phyloP scores from a whole-genome alignment of 768 basidiomycete genomes.

The Mycena haematopus region DNA sequence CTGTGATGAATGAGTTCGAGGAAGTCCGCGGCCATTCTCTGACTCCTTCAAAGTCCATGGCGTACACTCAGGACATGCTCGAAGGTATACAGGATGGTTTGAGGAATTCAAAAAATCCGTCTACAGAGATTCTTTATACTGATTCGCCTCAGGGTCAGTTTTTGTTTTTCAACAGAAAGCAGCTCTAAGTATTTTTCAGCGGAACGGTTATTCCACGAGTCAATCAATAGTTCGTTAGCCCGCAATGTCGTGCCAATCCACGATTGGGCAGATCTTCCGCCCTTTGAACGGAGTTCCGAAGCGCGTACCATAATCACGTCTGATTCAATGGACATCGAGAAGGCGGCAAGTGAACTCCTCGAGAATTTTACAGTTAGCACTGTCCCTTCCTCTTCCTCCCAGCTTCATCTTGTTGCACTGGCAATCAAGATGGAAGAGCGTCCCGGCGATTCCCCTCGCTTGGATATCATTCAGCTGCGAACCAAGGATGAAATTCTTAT shows the following conservation, averaged over 20 bases:
- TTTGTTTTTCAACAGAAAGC: background rate
- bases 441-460: background rate
- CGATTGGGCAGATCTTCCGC: background rate
- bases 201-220: conserved; percentile 10
- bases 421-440: background rate
- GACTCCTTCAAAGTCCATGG: background rate
- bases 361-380: background rate
- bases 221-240: background rate
- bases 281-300: background rate
- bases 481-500: background rate
- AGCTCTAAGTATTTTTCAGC: background rate
- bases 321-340: background rate
- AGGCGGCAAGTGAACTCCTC: background rate
- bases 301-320: background rate
- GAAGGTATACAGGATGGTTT: background rate
- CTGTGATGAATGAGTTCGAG: conserved; percentile 1
- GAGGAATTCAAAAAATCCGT: background rate
- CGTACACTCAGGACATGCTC: background rate
- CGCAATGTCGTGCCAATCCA: conserved; percentile 1
- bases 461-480: conserved; percentile 9
- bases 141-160: conserved; percentile 14
- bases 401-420: conserved; percentile 15
- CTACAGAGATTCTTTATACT: conserved; percentile 7
- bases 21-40: conserved; percentile 1
- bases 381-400: conserved; percentile 1